Conservation (phyloP, 768 basidiomycete species). For the Naganishia onofrii region DNA sequence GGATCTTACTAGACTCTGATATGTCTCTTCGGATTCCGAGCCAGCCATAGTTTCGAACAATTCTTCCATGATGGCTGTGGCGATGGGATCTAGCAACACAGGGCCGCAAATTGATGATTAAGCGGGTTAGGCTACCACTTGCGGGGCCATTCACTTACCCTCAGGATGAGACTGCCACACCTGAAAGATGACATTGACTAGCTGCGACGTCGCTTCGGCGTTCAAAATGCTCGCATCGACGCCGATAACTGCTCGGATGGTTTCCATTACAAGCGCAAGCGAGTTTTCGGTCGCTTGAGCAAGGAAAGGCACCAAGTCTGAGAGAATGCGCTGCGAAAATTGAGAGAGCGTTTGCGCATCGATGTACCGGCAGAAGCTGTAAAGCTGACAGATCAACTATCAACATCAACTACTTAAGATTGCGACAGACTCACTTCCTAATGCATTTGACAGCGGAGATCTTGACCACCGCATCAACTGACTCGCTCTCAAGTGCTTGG, state of each 20-base stretch:
- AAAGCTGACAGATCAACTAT: background rate
- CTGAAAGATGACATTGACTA: conserved; percentile 68
- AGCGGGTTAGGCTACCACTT: no score
- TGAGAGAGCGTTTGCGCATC: conserved; percentile 63
- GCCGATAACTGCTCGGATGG: conserved; percentile 73
- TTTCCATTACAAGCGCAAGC: conserved; percentile 79
- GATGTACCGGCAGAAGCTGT: conserved; percentile 55
- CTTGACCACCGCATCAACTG: conserved; percentile 80
- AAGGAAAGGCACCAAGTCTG: conserved; percentile 79
- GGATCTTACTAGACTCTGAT: conserved; percentile 65
- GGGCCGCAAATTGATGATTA: background rate
- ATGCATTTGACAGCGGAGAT: conserved; percentile 90
- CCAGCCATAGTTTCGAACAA: conserved; percentile 65
- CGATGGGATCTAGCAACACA: conserved; percentile 69
- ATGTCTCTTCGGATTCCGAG: conserved; percentile 21
- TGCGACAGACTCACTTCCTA: conserved; percentile 67
- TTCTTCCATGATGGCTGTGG: conserved; percentile 79
- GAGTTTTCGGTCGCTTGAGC: conserved; percentile 79
- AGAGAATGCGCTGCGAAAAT: conserved; percentile 70
- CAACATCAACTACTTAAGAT: background rate
- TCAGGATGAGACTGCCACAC: conserved; percentile 84
- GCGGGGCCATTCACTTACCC: conserved; percentile 61
- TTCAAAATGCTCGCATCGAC: conserved; percentile 61
- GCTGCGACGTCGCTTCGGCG: conserved; percentile 62
- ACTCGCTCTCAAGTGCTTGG: conserved; percentile 71